Evolutionary conservation across 2,329 filamentous ascomycete genomes (phyloP), one percentile per base, ranked within the genome.

Genomic region (Mollisiaceae sp.): DNA sequence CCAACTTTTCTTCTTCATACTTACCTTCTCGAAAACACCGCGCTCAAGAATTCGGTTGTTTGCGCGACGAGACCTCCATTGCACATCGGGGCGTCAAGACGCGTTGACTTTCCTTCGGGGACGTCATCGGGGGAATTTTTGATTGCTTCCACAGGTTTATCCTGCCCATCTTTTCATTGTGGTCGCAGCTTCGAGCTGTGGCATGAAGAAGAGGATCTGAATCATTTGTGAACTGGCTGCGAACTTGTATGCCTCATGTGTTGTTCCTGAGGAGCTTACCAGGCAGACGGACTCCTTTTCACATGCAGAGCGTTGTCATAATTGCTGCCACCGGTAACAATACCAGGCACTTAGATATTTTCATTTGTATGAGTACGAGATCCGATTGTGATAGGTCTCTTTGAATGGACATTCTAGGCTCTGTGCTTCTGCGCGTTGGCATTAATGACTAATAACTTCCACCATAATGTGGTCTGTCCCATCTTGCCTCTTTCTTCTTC

Each of bases 11-110:
- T 61, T 62, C 41, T 35, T 45, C 62, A 55, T 63, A 73, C 71
- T 78, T 78, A 78, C 77, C 76, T 78, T 77, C 65, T 75, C 71
- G 65, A 65, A 68, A 63, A 58, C 20, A 38, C 45, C 61, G 55
- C 62, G 75, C 69, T 77, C 77, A 77, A 66, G 73, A 70, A 74
- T 74, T 47, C 60, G 59, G 66, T 62, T 27, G 60, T 55, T 62
- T 64, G 72, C 72, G 63, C 64, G 72, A 75, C 72, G 78, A 81
- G 79, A 79, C 81, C 82, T 84, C 80, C 83, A 85, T 85, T 85
- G 83, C 83, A 85, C 82, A 84, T 73, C 82, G 82, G 79, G 82
- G 82, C 74, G 82, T 79, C 80, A 78, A 81, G 73, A 74, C 69
- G 71, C 45, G 70, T 71, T 69, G 58, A 65, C 58, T 70, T 54